Conservation (phyloP, 2,329 filamentous ascomycete species). For the Aspergillus pseudoviridinutans region DNA sequence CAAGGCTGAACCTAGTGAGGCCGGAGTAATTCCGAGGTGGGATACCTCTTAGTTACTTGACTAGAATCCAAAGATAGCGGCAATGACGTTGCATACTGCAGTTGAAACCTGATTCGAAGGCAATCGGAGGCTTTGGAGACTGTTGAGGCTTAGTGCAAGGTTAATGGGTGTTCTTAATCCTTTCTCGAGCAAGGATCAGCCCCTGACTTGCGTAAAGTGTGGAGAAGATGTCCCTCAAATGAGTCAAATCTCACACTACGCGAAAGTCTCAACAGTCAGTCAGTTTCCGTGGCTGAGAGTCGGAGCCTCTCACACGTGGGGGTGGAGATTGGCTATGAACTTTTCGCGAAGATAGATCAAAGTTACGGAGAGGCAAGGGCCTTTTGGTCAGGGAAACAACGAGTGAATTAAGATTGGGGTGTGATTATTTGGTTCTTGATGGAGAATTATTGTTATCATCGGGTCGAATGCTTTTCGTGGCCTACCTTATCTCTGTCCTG, state of each 20-base stretch:
- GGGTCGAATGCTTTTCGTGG: background rate
- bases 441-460: background rate
- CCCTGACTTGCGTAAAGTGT: background rate
- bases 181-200: background rate
- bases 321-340: constrained; percentile 15
- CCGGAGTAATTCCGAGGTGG: background rate
- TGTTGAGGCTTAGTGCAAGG: too few relatives aligned
- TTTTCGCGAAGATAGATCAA: background rate
- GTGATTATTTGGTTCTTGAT: background rate
- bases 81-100: background rate
- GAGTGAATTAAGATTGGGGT: background rate
- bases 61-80: background rate
- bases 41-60: background rate
- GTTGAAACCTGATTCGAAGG: background rate
- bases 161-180: too few relatives aligned
- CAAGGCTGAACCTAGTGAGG: too few relatives aligned
- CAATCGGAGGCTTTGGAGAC: background rate
- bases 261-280: too few relatives aligned
- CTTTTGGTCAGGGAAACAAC: background rate
- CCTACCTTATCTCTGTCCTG: background rate
- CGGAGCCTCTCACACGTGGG: constrained; percentile 15
- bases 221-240: background rate
- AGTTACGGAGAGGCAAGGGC: background rate
- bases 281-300: too few relatives aligned
- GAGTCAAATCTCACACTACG: too few relatives aligned